A percentile compares a stretch with the other conserved stretches of the same genome.
phyloP scores from a whole-genome alignment of 2,329 filamentous ascomycete species.

The Grosmannia huntii region DNA sequence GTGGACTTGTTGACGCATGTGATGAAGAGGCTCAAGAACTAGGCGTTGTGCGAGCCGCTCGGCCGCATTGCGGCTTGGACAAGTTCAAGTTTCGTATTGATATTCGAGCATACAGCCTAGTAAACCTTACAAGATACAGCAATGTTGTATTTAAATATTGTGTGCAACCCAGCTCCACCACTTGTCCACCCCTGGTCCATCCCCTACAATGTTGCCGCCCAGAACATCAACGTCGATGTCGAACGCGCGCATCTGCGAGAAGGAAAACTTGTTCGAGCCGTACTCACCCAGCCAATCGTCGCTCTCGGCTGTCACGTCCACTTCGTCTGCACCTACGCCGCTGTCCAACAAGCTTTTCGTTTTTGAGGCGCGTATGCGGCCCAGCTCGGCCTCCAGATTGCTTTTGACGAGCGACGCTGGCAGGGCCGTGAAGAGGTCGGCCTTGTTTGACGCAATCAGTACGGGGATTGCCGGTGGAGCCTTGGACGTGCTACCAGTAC shows the following conservation, averaged over 20 bases:
- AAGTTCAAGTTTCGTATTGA: background rate
- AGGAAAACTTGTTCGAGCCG: constrained; percentile 64
- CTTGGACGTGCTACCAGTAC: constrained; percentile 28
- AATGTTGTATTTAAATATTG: constrained; percentile 39
- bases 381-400: constrained; percentile 68
- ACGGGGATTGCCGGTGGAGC: constrained; percentile 53
- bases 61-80: background rate
- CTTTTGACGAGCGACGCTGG: constrained; percentile 64
- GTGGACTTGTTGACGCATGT: constrained; percentile 91
- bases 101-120: background rate
- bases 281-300: constrained; percentile 78
- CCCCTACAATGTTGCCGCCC: constrained; percentile 56
- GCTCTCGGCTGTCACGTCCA: constrained; percentile 39
- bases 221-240: constrained; percentile 65
- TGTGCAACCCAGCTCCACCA: constrained; percentile 90
- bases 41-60: background rate
- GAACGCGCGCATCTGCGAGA: constrained; percentile 72
- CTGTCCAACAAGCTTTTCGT: constrained; percentile 75
- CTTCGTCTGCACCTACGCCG: constrained; percentile 53
- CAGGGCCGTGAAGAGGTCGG: constrained; percentile 86
- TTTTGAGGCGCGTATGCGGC: constrained; percentile 60
- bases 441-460: constrained; percentile 85
- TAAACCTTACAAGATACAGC: background rate
- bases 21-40: constrained; percentile 47
- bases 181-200: constrained; percentile 58